Evolutionary conservation across 2,329 filamentous ascomycete genomes (phyloP), one percentile per base, ranked within the genome.

Genomic region (Aspergillus chevalieri): DNA sequence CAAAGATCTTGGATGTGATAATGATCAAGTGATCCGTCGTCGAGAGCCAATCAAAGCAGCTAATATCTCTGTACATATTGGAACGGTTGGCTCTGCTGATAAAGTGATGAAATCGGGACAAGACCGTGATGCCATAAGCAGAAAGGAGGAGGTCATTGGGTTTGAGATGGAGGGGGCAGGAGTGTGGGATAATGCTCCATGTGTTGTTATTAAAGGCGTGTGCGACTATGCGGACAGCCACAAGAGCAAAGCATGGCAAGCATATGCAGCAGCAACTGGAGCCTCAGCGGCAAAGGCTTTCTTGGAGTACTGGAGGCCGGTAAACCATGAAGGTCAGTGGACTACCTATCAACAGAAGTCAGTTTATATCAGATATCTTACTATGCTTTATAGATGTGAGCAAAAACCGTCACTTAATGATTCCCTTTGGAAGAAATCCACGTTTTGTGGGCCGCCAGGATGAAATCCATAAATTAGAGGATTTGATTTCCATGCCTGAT

Each of bases 391-490:
- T 17, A 19, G 34, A 45, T n/a, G 30, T 24, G 30, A 30, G 33
- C 26, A 28, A 28, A 28, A 28, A 3, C 26, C 8, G 26, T 8
- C 47, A 52, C 19, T 45, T 19, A 36, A 47, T 51, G 43, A 21
- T 53, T 22, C 49, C 49, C 14, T 53, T 53, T 21, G 39, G n/a
- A n/a, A 47, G 33, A 28, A 53, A 53, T 17, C 36, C 14, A 4
- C 24, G 36, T 8, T 56, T 56, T 44, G 44, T 54, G 15, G 53
- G 53, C 21, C 53, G 52, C 5, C 45, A 50, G 15, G n/a, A 52
- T 12, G 51, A 52, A 34, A 49, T 55, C 24, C 19, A 26, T 12
- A 21, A 47, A 22, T 12, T 52, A 12, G 44, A 54, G 19, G 14
- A 44, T 44, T 30, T 22, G 24, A 48, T 56, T 2, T 8, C 28